These are phyloP conservation scores for Pittosporum tobira DNA, from an alignment of 129 eudicot species.

Conservation along the genomic window DNA sequence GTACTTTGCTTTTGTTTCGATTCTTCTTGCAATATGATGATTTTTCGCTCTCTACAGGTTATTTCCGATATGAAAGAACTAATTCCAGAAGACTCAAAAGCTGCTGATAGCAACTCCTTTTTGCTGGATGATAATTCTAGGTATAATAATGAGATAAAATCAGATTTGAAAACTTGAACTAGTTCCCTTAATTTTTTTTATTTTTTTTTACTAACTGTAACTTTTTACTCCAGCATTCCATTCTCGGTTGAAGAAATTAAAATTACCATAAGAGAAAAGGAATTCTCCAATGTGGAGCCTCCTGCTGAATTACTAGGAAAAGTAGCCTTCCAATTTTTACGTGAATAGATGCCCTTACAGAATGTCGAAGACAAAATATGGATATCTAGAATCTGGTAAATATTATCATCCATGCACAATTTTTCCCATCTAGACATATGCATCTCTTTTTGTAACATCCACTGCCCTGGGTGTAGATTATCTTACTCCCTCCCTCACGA, in stretches of 20 bases:
- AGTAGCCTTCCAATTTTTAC: slow-evolving; percentile 56
- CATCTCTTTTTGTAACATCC: neutral
- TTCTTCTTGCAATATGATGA: neutral
- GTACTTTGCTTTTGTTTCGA: neutral
- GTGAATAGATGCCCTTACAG: too few relatives aligned
- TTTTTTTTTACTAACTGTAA: too few relatives aligned
- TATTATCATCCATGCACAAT: neutral
- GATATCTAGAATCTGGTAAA: neutral
- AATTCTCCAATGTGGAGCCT: slow-evolving; percentile 51
- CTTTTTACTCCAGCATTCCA: slow-evolving; percentile 48
- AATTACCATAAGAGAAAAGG: slow-evolving; percentile 30
- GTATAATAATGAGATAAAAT: slow-evolving; percentile 24
- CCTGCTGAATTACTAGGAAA: slow-evolving; percentile 45
- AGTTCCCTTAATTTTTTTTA: too few relatives aligned
- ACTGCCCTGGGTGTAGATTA: slow-evolving; percentile 2
- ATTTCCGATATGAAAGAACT: slow-evolving; percentile 44
- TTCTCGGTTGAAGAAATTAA: slow-evolving; percentile 49
- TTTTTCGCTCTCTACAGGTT: slow-evolving; percentile 29
- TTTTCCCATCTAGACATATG: neutral
- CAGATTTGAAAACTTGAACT: too few relatives aligned
- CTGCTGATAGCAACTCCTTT: slow-evolving; percentile 41
- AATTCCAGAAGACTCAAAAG: slow-evolving; percentile 41
- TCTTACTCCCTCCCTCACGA: too few relatives aligned
- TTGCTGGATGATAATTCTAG: slow-evolving; percentile 67
- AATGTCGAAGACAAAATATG: too few relatives aligned